Base-by-base conservation (phyloP, 768 basidiomycete genomes). In the Agaricus blazei region DNA sequence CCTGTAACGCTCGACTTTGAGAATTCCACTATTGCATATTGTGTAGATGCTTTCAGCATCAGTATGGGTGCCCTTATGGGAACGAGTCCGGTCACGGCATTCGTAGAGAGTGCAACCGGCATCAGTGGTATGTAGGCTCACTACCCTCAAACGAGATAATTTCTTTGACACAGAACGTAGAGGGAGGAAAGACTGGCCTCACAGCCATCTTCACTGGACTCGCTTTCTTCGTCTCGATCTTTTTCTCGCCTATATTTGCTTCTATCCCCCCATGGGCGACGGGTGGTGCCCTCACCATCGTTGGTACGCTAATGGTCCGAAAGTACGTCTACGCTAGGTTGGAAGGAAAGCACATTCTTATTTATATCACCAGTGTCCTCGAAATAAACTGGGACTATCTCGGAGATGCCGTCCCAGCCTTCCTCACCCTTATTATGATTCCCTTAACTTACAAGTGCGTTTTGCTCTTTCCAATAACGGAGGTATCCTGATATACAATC, bases 351-450 rank as follows among this genome's bases (percentile, higher is more conserved):
- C 31, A 26, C 27, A 46, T 23, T 12, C 43, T 57, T 12, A 14
- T 46, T 51, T 36, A 26, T 44, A 15, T 57, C 9, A 52, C 1
- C 47, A 87, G 84, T 62, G 88, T 90, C 23, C 78, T 83, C 31
- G 90, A 90, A 45, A 87, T 94, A 68, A 94, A 94, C 69, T 94
- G 91, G 91, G 78, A 86, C 63, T 94, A 92, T 65, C 77, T 89
- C 23, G 91, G 91, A 7, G 90, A 93, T 64, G 80, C 87, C n/a
- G 81, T 93, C 0, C 91, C 91, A 11, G 90, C 91, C 0, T 93
- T 94, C 76, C 69, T 94, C 47, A 88, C 87, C 0, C 72, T 94
- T 56, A 75, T 93, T 48, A 78, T 89, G 51, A 93, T 93, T 56
- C 88, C 88, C 9, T 69, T 90, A 19, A 82, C 86, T 12, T 88